Base-by-base conservation (phyloP, 257 asterid genomes). In the Jasminum sambac region DNA sequence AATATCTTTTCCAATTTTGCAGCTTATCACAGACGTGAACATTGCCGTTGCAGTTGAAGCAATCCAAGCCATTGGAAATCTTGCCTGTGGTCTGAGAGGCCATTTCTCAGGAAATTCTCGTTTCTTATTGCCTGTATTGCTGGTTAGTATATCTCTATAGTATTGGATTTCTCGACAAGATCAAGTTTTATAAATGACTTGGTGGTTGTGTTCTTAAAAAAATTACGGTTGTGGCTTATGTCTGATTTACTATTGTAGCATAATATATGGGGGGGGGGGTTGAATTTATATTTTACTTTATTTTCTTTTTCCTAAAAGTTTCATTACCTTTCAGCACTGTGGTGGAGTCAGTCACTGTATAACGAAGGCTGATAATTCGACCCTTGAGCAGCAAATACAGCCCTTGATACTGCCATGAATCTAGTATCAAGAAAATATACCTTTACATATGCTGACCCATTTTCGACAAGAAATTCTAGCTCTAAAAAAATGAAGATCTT, bases 1-100 rank as follows among this genome's bases (percentile, higher is more conserved):
- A 68, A 57, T 58, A 50, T 55, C 78, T 43, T 72, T 60, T 68
- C 64, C 70, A 64, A 62, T 50, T 52, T 81, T 83, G 88, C 97
- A 95, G 99, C 98, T 95, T 79, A 90, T 95, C 75, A 91, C 89
- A 61, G 99, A 95, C 77, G 96, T 91, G 55, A 95, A 95, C 84
- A 95, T 95, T 82, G 99, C 99, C 77, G 99, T 95, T 80, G 99
- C 96, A 37, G 97, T 92, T 70, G 99, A 95, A 84, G 98, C 98
- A 30, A 79, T 91, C 70, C 99, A 95, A 84, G 96, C 99, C 19
- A 81, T 95, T 38, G 99, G 97, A 79, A 91, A 95, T 81, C 99
- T 95, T 79, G 95, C 99, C 30, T 88, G 84, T 84, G 99, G 99
- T 72, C 84, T 95, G 77, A 81, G 99, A 81, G 81, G 97, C 39